Evolutionary conservation across 176 grass and related monocot species (phyloP), one percentile per base, ranked within the genome.

Genomic region (Paspalum notatum): DNA sequence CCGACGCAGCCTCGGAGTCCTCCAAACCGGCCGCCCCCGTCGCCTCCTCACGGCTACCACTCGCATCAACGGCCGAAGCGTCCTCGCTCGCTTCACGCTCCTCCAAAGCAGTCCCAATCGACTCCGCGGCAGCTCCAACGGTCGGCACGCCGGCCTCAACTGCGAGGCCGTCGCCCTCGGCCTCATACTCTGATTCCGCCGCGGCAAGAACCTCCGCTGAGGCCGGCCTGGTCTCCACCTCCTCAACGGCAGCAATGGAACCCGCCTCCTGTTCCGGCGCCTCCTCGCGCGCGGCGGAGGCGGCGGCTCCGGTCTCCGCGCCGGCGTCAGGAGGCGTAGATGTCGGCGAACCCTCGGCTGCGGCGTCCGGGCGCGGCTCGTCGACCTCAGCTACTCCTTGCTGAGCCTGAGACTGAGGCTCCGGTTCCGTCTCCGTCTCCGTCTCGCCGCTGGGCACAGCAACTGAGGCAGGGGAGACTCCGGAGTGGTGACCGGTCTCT

Each of bases 1-100:
- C 85, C 37, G 87, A 89, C 41, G 72, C 22, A 46, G 62, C 80
- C 62, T 78, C 69, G 42, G 48, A 69, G 62, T 87, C 84, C 75
- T 84, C 82, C 79, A 57, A 18, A 69, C 55, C 57, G 67, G 74
- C 17, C 3, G 85, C 50, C 53, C 12, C 57, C 47, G 56, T 48
- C 66, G 14, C 47, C 45, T 38, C 64, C 20, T 22, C 53, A 24
- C 18, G 11, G 38, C 62, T 71, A 44, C 71, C 81, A 64, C 41
- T 84, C 45, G 9, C 24, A 42, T 57, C 80, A 46, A 63, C 22
- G 13, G 46, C 46, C 3, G 56, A 54, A 54, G 17, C 72, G 37
- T 58, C 25, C 24, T 72, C 15, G 8, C 70, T 54, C 49, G 48
- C 49, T 14, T 46, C 17, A 16, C 21, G 18, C 11, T 12, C 49